Conservation (phyloP, 345 rosid genomes). For the Pistacia vera region DNA sequence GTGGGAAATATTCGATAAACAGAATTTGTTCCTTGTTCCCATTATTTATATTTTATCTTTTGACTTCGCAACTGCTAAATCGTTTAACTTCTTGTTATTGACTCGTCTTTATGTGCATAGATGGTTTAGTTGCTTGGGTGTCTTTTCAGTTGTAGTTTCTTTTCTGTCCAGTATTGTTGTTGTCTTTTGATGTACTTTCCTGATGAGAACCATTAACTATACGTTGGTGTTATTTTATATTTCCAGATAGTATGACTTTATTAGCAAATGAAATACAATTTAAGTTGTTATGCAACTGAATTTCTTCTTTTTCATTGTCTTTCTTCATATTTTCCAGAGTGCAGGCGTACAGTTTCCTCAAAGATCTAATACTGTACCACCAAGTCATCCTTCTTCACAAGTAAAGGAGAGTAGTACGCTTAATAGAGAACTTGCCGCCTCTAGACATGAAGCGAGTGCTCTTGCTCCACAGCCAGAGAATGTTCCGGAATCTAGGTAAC, state of each 20-base stretch:
- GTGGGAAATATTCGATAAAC: not conserved
- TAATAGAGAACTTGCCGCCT: constrained; percentile 59
- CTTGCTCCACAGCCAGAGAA: constrained; percentile 45
- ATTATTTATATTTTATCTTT: too few species aligned
- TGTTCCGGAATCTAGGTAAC: constrained; percentile 79
- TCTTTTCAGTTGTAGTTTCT: not conserved
- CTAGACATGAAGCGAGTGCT: constrained; percentile 48
- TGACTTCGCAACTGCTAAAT: not conserved
- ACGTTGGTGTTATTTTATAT: not conserved
- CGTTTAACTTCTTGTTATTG: not conserved
- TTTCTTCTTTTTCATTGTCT: constrained; percentile 5
- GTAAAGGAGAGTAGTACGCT: constrained; percentile 46
- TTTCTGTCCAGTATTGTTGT: not conserved
- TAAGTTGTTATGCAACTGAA: not conserved
- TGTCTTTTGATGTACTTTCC: not conserved
- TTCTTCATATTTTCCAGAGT: constrained; percentile 43
- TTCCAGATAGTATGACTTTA: not conserved
- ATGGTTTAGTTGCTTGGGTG: constrained; percentile 2
- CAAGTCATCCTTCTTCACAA: constrained; percentile 43
- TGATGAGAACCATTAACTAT: not conserved
- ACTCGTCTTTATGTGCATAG: not conserved
- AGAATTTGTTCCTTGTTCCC: not conserved
- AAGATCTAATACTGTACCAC: constrained; percentile 38
- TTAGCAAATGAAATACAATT: not conserved
- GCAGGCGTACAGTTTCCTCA: constrained; percentile 90